Percentiles rank a stretch among this genome's conserved stretches.
Conservation (phyloP, 306 rosid species). For the Arachis stenosperma region DNA sequence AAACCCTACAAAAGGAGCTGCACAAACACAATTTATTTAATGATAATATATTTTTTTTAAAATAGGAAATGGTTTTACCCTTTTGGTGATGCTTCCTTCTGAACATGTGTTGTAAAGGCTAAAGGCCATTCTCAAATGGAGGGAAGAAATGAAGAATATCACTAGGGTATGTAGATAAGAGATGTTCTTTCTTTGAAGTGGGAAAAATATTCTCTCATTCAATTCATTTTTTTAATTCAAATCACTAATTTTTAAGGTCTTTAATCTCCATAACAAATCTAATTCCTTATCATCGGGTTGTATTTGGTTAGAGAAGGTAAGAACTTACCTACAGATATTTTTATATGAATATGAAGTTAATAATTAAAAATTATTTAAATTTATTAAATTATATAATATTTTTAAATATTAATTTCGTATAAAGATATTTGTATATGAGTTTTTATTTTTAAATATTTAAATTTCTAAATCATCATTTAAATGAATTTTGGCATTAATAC, state of each 20-base stretch:
- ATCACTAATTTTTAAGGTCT: too few relatives aligned
- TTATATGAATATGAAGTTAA: too few relatives aligned
- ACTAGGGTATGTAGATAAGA: not conserved
- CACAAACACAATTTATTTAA: not conserved
- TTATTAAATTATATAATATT: too few relatives aligned
- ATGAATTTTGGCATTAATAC: not conserved
- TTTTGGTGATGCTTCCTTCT: slow-evolving; percentile 13
- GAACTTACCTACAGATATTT: too few relatives aligned
- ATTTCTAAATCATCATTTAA: not conserved
- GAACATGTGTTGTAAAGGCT: slow-evolving; percentile 30
- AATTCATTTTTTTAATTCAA: too few relatives aligned
- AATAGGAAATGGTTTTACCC: slow-evolving; percentile 15
- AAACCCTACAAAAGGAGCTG: slow-evolving; percentile 25
- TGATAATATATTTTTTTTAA: not conserved
- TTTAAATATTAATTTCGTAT: too few relatives aligned
- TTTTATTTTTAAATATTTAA: too few relatives aligned
- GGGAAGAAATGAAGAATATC: slow-evolving; percentile 8
- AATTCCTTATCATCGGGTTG: too few relatives aligned
- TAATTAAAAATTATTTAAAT: too few relatives aligned
- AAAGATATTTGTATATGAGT: too few relatives aligned
- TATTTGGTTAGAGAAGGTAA: too few relatives aligned
- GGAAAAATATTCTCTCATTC: not conserved
- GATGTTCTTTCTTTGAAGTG: not conserved
- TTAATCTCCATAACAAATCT: too few relatives aligned
- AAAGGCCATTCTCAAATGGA: not conserved